A percentile compares a stretch with the other conserved stretches of the same genome.
These are phyloP conservation scores for Musa itinerans DNA, from an alignment of 176 grass and related monocot genomes.

Conservation along the genomic window DNA sequence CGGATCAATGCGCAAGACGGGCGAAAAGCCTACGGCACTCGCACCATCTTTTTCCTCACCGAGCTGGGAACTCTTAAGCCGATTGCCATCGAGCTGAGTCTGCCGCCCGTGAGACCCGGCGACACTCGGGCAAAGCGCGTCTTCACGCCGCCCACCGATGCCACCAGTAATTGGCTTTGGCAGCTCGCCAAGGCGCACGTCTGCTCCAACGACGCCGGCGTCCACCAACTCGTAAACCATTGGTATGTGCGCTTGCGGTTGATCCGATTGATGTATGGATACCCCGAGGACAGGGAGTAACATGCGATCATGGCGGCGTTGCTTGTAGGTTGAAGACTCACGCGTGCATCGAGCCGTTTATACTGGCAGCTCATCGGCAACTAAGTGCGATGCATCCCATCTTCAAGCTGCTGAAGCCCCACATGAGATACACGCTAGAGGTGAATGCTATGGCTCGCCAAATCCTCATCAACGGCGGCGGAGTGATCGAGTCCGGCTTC, in stretches of 20 bases:
- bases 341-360: conserved; percentile 83
- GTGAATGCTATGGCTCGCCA: conserved; percentile 84
- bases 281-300: not conserved
- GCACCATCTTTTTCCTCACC: conserved; percentile 81
- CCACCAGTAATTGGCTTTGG: conserved; percentile 86
- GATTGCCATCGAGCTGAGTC: conserved; percentile 75
- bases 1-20: conserved; percentile 76
- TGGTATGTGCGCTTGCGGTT: conserved; percentile 29
- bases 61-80: conserved; percentile 66
- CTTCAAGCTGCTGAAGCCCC: conserved; percentile 86
- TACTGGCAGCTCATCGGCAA: conserved; percentile 75
- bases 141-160: conserved; percentile 77
- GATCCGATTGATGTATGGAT: not conserved
- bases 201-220: conserved; percentile 91
- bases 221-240: conserved; percentile 93
- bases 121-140: conserved; percentile 68
- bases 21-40: conserved; percentile 83
- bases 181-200: conserved; percentile 96
- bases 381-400: conserved; percentile 88
- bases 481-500: conserved; percentile 89
- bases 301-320: not conserved
- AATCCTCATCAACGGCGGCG: conserved; percentile 87
- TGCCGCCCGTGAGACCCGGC: conserved; percentile 42
- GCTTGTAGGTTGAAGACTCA: conserved; percentile 67
- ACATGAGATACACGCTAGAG: conserved; percentile 89